Evolutionary conservation across 2,329 filamentous ascomycete species (phyloP).

Genomic region (Neofusicoccum cordaticola): DNA sequence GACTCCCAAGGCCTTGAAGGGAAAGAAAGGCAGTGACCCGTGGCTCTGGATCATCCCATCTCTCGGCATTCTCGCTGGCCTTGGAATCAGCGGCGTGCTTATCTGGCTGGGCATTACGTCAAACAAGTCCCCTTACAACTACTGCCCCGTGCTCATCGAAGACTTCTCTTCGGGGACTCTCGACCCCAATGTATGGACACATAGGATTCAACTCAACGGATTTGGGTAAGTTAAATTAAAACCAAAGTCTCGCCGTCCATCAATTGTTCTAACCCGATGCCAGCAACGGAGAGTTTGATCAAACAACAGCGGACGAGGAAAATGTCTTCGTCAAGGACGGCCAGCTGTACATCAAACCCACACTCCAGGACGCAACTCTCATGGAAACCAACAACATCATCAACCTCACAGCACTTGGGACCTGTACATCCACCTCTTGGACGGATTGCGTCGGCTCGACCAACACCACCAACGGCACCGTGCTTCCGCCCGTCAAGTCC

Average conservation of each 20-base stretch:
- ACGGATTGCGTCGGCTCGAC: constrained; percentile 34
- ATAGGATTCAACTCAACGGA: constrained; percentile 46
- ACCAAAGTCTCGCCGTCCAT: too few relatives aligned
- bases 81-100: not conserved
- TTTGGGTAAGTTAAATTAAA: constrained; percentile 26
- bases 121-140: not conserved
- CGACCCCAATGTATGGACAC: constrained; percentile 44
- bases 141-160: constrained; percentile 8
- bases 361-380: constrained; percentile 13
- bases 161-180: constrained; percentile 14
- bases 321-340: constrained; percentile 50
- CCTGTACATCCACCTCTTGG: constrained; percentile 1
- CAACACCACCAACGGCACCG: constrained; percentile 44
- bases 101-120: not conserved
- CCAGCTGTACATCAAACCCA: constrained; percentile 30
- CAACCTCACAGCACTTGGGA: constrained; percentile 37
- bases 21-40: constrained; percentile 1
- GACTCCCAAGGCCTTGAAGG: constrained; percentile 1
- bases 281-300: constrained; percentile 51
- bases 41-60: constrained; percentile 15
- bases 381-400: constrained; percentile 31
- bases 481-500: constrained; percentile 51
- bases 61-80: not conserved
- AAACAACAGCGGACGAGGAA: constrained; percentile 49
- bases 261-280: not conserved